A percentile compares a stretch with the other conserved stretches of the same genome.
Evolutionary conservation across 2,329 filamentous ascomycete species (phyloP).

Genomic region (Aspergillus chevalieri): DNA sequence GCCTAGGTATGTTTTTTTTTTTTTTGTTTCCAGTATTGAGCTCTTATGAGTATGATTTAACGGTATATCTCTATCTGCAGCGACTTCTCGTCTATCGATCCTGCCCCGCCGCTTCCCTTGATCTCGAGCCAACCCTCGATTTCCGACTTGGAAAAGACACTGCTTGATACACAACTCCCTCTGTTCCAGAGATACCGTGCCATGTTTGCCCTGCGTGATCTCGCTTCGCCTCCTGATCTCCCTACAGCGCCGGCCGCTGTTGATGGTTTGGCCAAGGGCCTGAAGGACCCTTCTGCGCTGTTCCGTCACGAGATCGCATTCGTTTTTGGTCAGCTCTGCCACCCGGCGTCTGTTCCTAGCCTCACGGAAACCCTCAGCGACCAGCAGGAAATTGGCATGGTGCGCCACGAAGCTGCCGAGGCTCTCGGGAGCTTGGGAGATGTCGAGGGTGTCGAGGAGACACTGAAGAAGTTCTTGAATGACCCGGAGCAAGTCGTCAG

Average conservation of each 20-base stretch:
- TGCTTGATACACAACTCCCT: constrained; percentile 72
- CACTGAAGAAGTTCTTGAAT: constrained; percentile 72
- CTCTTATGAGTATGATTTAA: constrained; percentile 4
- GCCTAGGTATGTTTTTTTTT: constrained; percentile 59
- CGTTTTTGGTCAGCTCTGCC: constrained; percentile 91
- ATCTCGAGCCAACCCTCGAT: constrained; percentile 58
- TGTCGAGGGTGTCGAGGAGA: constrained; percentile 86
- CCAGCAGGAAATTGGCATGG: constrained; percentile 83
- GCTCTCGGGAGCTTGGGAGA: constrained; percentile 90
- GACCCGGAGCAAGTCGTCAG: constrained; percentile 90
- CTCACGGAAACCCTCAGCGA: constrained; percentile 73
- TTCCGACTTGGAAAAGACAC: constrained; percentile 63
- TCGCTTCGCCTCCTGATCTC: constrained; percentile 86
- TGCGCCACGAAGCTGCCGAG: constrained; percentile 94
- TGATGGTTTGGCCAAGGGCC: constrained; percentile 74
- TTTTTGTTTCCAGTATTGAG: too few species aligned
- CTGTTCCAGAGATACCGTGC: constrained; percentile 92
- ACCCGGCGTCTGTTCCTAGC: constrained; percentile 93
- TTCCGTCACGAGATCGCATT: constrained; percentile 98
- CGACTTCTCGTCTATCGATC: constrained; percentile 92
- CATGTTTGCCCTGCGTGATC: constrained; percentile 95
- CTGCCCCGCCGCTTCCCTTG: constrained; percentile 79
- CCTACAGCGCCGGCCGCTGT: constrained; percentile 86
- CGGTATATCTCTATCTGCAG: constrained; percentile 45
- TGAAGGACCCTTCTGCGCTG: constrained; percentile 78